Evolutionary conservation across 164 flowering plant species (phyloP), one percentile per base, ranked within the genome.

Genomic region (Dillenia suffruticosa): DNA sequence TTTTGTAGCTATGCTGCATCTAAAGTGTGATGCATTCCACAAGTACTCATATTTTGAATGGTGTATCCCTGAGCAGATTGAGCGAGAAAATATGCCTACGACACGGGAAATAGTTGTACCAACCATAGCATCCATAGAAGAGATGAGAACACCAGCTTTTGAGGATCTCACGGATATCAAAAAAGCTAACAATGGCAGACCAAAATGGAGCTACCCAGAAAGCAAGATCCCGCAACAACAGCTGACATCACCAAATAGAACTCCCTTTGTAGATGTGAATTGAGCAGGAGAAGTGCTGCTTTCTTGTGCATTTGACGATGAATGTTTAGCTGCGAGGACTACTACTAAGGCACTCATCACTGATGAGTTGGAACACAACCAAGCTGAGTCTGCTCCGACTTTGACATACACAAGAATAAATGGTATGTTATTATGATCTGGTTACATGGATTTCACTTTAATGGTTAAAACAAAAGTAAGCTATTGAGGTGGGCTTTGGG

Each of bases 71-170:
- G 44, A 69, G 69, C 83, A 85, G 92, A 81, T 82, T 61, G 92
- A 85, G 55, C 53, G 63, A 46, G 60, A n/a, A 48, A 61, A 48
- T 32, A 71, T 76, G 9, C 79, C 81, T 5, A 68, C 57, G 68
- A 82, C 71, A 62, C 77, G 74, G 66, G 72, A 16, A 43, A 67
- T 85, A 46, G 32, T 15, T 11, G 76, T 87, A 17, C 96, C 96
- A 0, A 81, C 81, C 51, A 44, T 85, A 72, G 78, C 73, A 56
- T 81, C 85, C 49, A 84, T 87, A 48, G 93, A 87, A 67, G 83
- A 74, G 64, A 65, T 86, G 82, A 79, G 82, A 63, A 72, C 84
- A 51, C 67, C 73, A 10, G 47, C 70, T 22, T 24, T 58, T 2
- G 72, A 71, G 50, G 62, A 71, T 52, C 55, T 63, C 8, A 57